Evolutionary conservation across 352 stramenopile genomes (phyloP).

Genomic region (Phytophthora citrophthora): DNA sequence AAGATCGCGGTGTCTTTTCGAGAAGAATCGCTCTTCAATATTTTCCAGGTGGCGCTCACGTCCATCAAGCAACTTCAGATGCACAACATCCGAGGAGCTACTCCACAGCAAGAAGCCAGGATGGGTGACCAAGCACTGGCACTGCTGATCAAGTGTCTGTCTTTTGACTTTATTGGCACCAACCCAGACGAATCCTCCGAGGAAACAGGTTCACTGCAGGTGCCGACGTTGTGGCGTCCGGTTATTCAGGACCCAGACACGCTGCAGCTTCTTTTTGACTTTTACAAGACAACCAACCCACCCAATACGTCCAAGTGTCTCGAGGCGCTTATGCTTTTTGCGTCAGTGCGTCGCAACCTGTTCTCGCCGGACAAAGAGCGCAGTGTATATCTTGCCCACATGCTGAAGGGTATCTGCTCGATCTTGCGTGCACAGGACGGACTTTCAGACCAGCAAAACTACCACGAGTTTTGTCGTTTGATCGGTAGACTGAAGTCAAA

Average conservation of each 20-base stretch:
- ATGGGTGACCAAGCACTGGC: conserved; percentile 94
- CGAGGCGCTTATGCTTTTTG: conserved; percentile 96
- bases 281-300: conserved; percentile 94
- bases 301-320: conserved; percentile 96
- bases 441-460: conserved; percentile 98
- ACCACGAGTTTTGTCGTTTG: conserved; percentile 98
- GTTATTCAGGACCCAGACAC: conserved; percentile 95
- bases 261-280: conserved; percentile 96
- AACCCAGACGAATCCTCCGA: conserved; percentile 98
- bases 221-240: conserved; percentile 95
- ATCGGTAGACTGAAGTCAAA: conserved; percentile 98
- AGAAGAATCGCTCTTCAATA: conserved; percentile 94
- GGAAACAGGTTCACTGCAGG: conserved; percentile 97
- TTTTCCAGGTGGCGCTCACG: conserved; percentile 97
- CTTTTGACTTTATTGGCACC: conserved; percentile 99
- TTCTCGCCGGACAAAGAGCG: conserved; percentile 97
- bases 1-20: conserved; percentile 98
- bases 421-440: conserved; percentile 96
- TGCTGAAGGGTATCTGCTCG: conserved; percentile 94
- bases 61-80: conserved; percentile 96
- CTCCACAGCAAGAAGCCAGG: conserved; percentile 89
- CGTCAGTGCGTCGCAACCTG: conserved; percentile 95
- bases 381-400: conserved; percentile 91
- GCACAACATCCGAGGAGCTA: conserved; percentile 83
- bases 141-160: conserved; percentile 95